Conservation (phyloP, 2,329 filamentous ascomycete genomes). For the Thielaviopsis punctulata region DNA sequence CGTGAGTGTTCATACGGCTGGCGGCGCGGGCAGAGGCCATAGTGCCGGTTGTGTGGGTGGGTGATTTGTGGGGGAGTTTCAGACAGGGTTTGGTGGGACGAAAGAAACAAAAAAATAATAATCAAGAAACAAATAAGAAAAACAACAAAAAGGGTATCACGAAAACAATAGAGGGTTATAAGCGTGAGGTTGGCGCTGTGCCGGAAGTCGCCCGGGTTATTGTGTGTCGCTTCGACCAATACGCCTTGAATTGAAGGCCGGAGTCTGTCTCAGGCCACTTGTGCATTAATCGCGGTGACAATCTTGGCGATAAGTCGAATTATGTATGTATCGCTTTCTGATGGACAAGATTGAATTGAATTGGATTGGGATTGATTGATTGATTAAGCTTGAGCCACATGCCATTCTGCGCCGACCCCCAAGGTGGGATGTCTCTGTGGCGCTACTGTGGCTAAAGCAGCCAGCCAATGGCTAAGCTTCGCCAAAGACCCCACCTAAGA, state of each 20-base stretch:
- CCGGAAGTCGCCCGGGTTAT: not conserved
- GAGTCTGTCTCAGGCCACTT: not conserved
- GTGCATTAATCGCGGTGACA: not conserved
- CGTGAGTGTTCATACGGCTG: slow-evolving; percentile 10
- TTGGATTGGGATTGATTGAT: not conserved
- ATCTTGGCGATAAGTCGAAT: not conserved
- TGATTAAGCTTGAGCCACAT: not conserved
- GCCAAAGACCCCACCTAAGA: slow-evolving; percentile 1
- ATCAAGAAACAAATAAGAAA: no score
- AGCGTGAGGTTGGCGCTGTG: not conserved
- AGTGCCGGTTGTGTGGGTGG: not conserved
- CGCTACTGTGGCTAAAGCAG: not conserved
- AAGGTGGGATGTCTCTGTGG: slow-evolving; percentile 7
- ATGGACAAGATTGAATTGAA: no score
- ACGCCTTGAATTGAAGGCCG: not conserved
- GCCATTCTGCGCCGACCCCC: not conserved
- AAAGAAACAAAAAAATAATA: no score
- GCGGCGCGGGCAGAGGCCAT: slow-evolving; percentile 12
- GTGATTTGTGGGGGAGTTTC: not conserved
- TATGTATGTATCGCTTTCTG: no score
- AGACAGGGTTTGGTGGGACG: not conserved
- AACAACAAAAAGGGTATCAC: not conserved
- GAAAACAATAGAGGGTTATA: not conserved
- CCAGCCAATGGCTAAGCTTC: not conserved
- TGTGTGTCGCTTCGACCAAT: not conserved